phyloP scores from a whole-genome alignment of 2,329 filamentous ascomycete genomes.

The Apiospora kogelbergensis region DNA sequence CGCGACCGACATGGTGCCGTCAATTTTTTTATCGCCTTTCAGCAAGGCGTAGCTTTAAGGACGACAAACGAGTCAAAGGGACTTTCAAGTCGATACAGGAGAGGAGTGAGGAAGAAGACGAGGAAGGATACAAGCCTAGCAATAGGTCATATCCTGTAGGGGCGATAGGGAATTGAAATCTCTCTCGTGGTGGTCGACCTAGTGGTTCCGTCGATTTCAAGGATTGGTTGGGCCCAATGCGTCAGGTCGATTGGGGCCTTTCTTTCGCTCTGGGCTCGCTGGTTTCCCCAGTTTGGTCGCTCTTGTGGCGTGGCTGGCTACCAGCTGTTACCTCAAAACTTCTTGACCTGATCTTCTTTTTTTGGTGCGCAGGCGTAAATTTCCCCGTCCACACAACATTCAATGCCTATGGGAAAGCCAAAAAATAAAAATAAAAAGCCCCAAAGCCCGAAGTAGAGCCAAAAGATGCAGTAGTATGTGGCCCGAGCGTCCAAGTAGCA shows the following conservation, averaged over 20 bases:
- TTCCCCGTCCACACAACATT: constrained; percentile 7
- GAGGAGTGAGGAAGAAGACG: constrained; percentile 20
- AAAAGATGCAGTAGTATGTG: not conserved
- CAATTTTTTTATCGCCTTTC: constrained; percentile 50
- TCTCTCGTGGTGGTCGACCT: constrained; percentile 6
- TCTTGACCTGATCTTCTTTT: constrained; percentile 4
- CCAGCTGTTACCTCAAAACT: not conserved
- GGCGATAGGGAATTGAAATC: constrained; percentile 8
- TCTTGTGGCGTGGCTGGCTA: constrained; percentile 5
- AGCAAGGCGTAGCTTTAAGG: constrained; percentile 42
- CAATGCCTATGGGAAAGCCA: constrained; percentile 6
- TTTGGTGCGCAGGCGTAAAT: constrained; percentile 3
- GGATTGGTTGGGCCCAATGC: constrained; percentile 2
- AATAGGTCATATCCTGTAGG: constrained; percentile 32
- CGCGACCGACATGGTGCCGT: constrained; percentile 63
- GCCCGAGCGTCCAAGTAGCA: constrained; percentile 4
- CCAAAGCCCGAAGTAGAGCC: not conserved
- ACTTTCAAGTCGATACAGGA: constrained; percentile 22
- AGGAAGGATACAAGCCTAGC: constrained; percentile 34
- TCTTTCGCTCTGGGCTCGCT: not conserved
- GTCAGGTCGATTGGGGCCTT: not conserved
- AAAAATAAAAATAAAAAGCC: not conserved
- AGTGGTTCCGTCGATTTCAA: constrained; percentile 6
- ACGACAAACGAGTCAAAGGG: constrained; percentile 26
- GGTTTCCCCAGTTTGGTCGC: not conserved